Conservation (phyloP, 805 yeast genomes). For the Maudiozyma turicensis region DNA sequence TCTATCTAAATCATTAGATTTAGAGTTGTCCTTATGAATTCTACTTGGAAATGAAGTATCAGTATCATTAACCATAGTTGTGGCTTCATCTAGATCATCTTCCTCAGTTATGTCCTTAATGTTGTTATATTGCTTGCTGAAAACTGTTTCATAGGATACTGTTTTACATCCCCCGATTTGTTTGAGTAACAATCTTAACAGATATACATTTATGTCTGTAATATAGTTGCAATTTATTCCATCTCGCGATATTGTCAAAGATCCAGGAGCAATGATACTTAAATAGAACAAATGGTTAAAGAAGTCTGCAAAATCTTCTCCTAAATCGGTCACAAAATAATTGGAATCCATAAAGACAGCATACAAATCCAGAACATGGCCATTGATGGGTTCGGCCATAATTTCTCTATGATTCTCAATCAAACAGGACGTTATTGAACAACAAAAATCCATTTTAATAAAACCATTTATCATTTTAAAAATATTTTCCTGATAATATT, state of each 20-base stretch:
- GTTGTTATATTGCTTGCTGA: too few relatives aligned
- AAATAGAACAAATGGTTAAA: conserved; percentile 9
- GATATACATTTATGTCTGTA: conserved; percentile 11
- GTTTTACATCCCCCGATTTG: conserved; percentile 11
- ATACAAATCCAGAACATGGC: conserved; percentile 17
- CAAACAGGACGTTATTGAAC: conserved; percentile 9
- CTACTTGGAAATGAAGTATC: not conserved
- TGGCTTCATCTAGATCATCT: not conserved
- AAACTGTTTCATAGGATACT: too few relatives aligned
- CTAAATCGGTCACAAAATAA: not conserved
- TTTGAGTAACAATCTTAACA: conserved; percentile 22
- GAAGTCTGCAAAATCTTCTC: conserved; percentile 7
- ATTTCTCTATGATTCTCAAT: conserved; percentile 17
- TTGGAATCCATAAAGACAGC: conserved; percentile 3
- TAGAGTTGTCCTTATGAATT: not conserved
- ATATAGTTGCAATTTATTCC: not conserved
- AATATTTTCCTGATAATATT: too few relatives aligned
- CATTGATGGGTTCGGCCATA: conserved; percentile 18
- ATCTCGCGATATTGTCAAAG: conserved; percentile 6
- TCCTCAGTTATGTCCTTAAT: too few relatives aligned
- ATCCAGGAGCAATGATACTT: conserved; percentile 9
- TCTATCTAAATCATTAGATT: not conserved
- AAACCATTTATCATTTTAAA: too few relatives aligned
- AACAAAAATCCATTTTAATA: too few relatives aligned
- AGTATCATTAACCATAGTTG: not conserved